These are phyloP conservation scores for Candida nitratophila DNA, from an alignment of 805 yeast genomes.

Conservation along the genomic window DNA sequence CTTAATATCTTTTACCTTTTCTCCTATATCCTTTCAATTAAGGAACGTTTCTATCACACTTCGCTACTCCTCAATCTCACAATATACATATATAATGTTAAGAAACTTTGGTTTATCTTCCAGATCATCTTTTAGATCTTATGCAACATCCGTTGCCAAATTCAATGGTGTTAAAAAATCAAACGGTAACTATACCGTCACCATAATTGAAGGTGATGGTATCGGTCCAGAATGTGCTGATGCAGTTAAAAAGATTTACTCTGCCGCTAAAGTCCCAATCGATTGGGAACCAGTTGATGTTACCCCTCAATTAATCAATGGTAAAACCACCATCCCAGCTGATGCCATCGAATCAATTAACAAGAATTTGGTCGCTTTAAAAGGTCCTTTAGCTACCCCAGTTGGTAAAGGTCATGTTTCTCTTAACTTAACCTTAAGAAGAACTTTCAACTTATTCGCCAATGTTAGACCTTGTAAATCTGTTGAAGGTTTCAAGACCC, in stretches of 20 bases:
- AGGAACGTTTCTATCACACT: too few relatives aligned
- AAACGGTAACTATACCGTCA: conserved; percentile 86
- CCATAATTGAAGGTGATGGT: conserved; percentile 98
- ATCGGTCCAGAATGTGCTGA: conserved; percentile 93
- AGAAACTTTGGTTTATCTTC: neutral
- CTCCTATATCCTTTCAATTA: too few relatives aligned
- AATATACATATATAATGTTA: neutral
- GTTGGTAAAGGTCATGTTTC: conserved; percentile 98
- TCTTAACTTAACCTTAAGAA: conserved; percentile 93
- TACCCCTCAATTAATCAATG: conserved; percentile 85
- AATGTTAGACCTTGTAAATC: conserved; percentile 96
- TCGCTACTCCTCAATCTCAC: too few relatives aligned
- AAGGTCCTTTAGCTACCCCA: conserved; percentile 98
- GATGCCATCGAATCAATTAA: conserved; percentile 89
- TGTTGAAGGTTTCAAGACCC: conserved; percentile 88
- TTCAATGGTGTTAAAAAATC: conserved; percentile 58
- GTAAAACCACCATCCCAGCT: conserved; percentile 88
- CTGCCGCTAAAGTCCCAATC: conserved; percentile 92
- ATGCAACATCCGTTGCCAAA: conserved; percentile 48
- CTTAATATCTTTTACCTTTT: too few relatives aligned
- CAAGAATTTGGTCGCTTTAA: conserved; percentile 88
- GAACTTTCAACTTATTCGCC: conserved; percentile 93
- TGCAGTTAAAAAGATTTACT: conserved; percentile 87
- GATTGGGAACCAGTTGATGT: conserved; percentile 98
- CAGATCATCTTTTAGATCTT: conserved; percentile 16